A percentile compares a stretch with the other conserved stretches of the same genome.
These are phyloP conservation scores for Fusarium nodosum DNA, from an alignment of 2,329 filamentous ascomycete species.

Conservation along the genomic window DNA sequence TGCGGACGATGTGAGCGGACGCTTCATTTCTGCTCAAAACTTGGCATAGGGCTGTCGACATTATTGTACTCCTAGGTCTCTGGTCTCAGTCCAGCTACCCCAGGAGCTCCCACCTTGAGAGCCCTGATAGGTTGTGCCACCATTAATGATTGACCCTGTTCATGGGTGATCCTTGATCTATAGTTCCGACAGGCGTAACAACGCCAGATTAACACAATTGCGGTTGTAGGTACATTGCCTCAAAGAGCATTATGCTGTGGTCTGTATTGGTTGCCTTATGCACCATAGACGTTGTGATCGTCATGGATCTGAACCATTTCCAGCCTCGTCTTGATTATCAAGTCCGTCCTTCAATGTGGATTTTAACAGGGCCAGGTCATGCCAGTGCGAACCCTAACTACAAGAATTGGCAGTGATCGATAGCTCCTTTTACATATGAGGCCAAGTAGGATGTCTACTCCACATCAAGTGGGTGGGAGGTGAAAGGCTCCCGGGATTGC, in stretches of 20 bases:
- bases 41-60: slow-evolving; percentile 12
- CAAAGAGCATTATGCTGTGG: slow-evolving; percentile 23
- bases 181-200: slow-evolving; percentile 23
- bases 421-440: slow-evolving; percentile 7
- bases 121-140: slow-evolving; percentile 42
- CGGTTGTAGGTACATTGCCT: slow-evolving; percentile 34
- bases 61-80: slow-evolving; percentile 6
- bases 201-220: slow-evolving; percentile 36
- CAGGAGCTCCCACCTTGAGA: slow-evolving; percentile 9
- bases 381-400: slow-evolving; percentile 19
- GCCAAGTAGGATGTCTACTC: not conserved
- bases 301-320: slow-evolving; percentile 12
- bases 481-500: slow-evolving; percentile 23
- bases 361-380: slow-evolving; percentile 10
- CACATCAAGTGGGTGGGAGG: slow-evolving; percentile 1
- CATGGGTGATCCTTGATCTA: slow-evolving; percentile 42
- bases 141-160: slow-evolving; percentile 35
- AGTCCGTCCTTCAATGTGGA: slow-evolving; percentile 14
- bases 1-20: not conserved
- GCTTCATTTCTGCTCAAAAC: not conserved
- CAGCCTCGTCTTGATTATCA: slow-evolving; percentile 24
- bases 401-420: slow-evolving; percentile 18
- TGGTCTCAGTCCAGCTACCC: slow-evolving; percentile 11
- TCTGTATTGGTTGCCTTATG: slow-evolving; percentile 25
- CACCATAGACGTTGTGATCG: slow-evolving; percentile 15